Base-by-base conservation (phyloP, 345 rosid genomes). In the Triadica sebifera region DNA sequence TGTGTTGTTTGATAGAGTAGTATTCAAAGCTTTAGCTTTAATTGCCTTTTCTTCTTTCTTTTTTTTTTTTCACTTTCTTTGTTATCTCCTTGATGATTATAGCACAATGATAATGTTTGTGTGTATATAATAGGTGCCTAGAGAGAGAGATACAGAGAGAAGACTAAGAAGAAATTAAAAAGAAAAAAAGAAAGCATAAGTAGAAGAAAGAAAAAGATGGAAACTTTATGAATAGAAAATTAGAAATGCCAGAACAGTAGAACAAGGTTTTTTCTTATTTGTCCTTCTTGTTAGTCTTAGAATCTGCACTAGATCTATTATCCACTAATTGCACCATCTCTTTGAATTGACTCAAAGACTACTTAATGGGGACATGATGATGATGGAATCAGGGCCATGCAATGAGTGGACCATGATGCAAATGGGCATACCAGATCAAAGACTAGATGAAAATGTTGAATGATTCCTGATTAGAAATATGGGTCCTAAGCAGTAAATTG, bases 101-200 rank as follows among this genome's bases (percentile, higher is more conserved):
- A 2, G 34, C 34, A n/a, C 34, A 29, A 29, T 29, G 34, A 46
- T 67, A 58, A 43, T 65, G 61, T 59, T 71, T 73, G 70, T 74
- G 70, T 80, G 79, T 81, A 76, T 79, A 77, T 49, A 81, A 85
- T 88, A 64, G 68, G 15, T 64, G 68, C 68, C 93, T 82, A 85
- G 96, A 90, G 93, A 85, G 80, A 83, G 80, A 86, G 70, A 74
- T 41, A 76, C 22, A 79, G 80, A 50, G 82, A 63, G 24, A 34
- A 61, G 65, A 67, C 69, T 81, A 64, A 72, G 50, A 49, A 75
- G 81, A 81, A 79, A 86, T n/a, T n/a, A n/a, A 88, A 86, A 88
- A 83, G 15, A 37, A 4, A 24, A 12, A n/a, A n/a, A n/a, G n/a
- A n/a, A 20, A n/a, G 12, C 7, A 58, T 16, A 22, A 58, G 57